A percentile compares a stretch with the other conserved stretches of the same genome.
phyloP scores from a whole-genome alignment of 2,329 filamentous ascomycete genomes.

The Mycosphaerelloides madeirae region DNA sequence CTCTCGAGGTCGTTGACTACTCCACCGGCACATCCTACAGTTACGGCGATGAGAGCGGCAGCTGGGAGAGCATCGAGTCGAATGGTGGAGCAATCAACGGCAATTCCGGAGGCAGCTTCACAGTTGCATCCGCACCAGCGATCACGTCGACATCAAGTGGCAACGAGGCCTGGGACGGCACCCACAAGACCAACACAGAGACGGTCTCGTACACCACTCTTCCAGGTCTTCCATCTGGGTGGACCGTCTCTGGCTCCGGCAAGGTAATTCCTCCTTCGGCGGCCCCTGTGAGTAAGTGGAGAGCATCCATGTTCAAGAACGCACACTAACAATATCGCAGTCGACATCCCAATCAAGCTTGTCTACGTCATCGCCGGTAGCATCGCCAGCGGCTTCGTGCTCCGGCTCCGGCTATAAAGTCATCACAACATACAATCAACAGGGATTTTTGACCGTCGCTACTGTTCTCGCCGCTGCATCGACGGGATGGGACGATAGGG shows the following conservation, averaged over 20 bases:
- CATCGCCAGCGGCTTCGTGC: conserved; percentile 42
- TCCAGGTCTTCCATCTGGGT: conserved; percentile 67
- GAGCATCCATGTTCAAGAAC: not conserved
- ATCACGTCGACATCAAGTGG: conserved; percentile 59
- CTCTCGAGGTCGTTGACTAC: conserved; percentile 77
- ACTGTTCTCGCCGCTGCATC: conserved; percentile 37
- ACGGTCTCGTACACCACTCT: conserved; percentile 42
- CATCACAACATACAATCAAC: conserved; percentile 45
- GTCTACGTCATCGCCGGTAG: conserved; percentile 50
- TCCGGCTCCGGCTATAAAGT: conserved; percentile 39
- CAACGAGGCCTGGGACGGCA: conserved; percentile 60
- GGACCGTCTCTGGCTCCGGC: conserved; percentile 71
- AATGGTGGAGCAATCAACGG: conserved; percentile 67
- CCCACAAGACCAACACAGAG: conserved; percentile 44
- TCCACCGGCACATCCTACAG: conserved; percentile 82
- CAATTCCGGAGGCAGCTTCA: conserved; percentile 51
- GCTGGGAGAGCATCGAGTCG: conserved; percentile 75
- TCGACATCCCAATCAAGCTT: conserved; percentile 47
- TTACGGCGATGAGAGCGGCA: conserved; percentile 73
- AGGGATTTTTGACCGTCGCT: conserved; percentile 47
- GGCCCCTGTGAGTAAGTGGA: conserved; percentile 59
- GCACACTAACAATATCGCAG: conserved; percentile 23
- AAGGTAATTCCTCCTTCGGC: conserved; percentile 72
- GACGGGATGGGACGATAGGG: conserved; percentile 44
- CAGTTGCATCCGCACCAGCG: conserved; percentile 53